phyloP scores from a whole-genome alignment of 176 grass and related monocot species.

The Bothriochloa decipiens region DNA sequence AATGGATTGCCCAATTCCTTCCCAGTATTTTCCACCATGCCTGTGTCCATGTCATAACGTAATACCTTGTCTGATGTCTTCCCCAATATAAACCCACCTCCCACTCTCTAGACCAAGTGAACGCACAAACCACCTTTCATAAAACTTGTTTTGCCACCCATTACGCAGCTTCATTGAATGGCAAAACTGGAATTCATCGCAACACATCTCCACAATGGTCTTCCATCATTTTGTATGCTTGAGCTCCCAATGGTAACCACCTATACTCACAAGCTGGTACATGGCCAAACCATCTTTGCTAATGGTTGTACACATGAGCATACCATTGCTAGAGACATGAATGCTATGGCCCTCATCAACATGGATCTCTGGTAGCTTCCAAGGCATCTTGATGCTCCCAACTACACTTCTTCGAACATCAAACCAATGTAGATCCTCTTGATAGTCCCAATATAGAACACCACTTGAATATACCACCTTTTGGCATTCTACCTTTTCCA shows the following conservation, averaged over 20 bases:
- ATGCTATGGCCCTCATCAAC: neutral
- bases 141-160: constrained; percentile 17
- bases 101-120: neutral
- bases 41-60: neutral
- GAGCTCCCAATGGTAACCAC: neutral
- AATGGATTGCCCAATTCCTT: neutral
- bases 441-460: neutral
- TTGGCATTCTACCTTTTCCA: neutral
- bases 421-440: neutral
- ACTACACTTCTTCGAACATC: neutral
- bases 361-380: neutral
- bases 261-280: neutral
- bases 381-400: neutral
- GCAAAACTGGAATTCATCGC: neutral
- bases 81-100: constrained; percentile 1
- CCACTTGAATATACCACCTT: constrained; percentile 7
- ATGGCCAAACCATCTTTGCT: neutral
- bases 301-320: constrained; percentile 1
- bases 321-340: neutral
- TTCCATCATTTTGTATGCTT: constrained; percentile 21
- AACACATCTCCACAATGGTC: neutral
- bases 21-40: neutral
- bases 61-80: neutral
- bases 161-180: constrained; percentile 22
- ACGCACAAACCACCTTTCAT: neutral